Conservation (phyloP, 768 basidiomycete genomes). For the Hirschioporus abietinus region DNA sequence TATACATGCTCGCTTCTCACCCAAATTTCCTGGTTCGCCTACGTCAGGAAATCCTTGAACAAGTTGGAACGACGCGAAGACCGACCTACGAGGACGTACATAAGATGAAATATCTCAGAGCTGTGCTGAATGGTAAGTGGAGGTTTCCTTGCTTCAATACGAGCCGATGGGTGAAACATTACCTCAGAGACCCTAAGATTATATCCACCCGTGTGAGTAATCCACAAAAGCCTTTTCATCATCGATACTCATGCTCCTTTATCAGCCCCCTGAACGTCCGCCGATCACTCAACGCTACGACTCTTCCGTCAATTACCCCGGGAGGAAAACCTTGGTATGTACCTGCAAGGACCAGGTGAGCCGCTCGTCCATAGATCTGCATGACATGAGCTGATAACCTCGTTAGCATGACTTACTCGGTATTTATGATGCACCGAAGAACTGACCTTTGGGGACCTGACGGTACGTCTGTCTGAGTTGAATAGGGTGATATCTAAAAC, state of each 20-base stretch:
- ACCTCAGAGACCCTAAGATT: slow-evolving; percentile 21
- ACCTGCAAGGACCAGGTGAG: slow-evolving; percentile 25
- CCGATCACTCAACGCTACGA: neutral
- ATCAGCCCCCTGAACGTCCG: slow-evolving; percentile 9
- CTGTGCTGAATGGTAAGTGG: slow-evolving; percentile 32
- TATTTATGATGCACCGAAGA: slow-evolving; percentile 13
- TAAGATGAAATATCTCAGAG: slow-evolving; percentile 40
- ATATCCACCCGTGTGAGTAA: slow-evolving; percentile 18
- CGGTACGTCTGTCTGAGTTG: slow-evolving; percentile 4
- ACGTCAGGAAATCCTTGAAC: slow-evolving; percentile 35
- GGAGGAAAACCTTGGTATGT: slow-evolving; percentile 26
- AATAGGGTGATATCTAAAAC: no score
- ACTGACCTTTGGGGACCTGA: slow-evolving; percentile 15
- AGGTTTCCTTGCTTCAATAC: neutral
- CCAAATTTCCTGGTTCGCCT: slow-evolving; percentile 35
- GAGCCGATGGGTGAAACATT: neutral
- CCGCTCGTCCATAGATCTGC: neutral
- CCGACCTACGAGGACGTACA: slow-evolving; percentile 42
- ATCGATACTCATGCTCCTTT: neutral
- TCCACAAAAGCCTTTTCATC: neutral
- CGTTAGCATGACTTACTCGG: slow-evolving; percentile 4
- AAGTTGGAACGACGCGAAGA: slow-evolving; percentile 29
- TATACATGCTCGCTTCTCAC: slow-evolving; percentile 41
- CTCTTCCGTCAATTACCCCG: neutral
- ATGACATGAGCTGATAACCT: neutral